Conservation (phyloP, 805 yeast genomes). For the Candida maesae region DNA sequence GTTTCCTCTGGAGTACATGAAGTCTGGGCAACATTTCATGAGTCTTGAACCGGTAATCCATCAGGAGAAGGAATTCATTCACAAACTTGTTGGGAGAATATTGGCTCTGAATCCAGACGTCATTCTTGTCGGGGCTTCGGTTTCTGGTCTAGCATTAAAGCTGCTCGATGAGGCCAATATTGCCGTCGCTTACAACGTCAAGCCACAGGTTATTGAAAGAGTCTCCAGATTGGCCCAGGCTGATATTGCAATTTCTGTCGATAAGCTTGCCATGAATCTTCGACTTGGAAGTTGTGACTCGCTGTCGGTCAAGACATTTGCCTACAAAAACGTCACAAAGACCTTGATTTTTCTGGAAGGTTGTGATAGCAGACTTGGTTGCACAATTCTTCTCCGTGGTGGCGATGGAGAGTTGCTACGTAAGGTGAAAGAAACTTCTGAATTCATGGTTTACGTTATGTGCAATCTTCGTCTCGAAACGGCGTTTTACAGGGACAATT, state of each 20-base stretch:
- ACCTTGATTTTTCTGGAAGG: conserved; percentile 81
- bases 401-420: conserved; percentile 56
- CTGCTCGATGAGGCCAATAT: conserved; percentile 70
- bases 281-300: conserved; percentile 70
- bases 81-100: conserved; percentile 76
- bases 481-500: conserved; percentile 65
- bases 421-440: conserved; percentile 72
- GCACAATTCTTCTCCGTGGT: conserved; percentile 86
- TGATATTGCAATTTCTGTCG: conserved; percentile 82
- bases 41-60: conserved; percentile 80
- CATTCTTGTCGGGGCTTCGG: conserved; percentile 71
- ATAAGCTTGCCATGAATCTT: conserved; percentile 69
- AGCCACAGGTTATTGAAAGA: conserved; percentile 76
- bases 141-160: conserved; percentile 77
- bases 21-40: conserved; percentile 72
- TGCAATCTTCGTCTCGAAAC: conserved; percentile 80
- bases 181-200: conserved; percentile 76
- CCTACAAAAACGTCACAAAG: conserved; percentile 52
- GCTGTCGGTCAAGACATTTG: conserved; percentile 68
- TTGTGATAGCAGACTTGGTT: conserved; percentile 67
- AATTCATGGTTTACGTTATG: conserved; percentile 74
- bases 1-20: conserved; percentile 84
- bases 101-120: conserved; percentile 74
- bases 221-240: conserved; percentile 77
- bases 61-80: conserved; percentile 82